phyloP scores from a whole-genome alignment of 2,329 filamentous ascomycete genomes.

The Fusarium odoratissimum region DNA sequence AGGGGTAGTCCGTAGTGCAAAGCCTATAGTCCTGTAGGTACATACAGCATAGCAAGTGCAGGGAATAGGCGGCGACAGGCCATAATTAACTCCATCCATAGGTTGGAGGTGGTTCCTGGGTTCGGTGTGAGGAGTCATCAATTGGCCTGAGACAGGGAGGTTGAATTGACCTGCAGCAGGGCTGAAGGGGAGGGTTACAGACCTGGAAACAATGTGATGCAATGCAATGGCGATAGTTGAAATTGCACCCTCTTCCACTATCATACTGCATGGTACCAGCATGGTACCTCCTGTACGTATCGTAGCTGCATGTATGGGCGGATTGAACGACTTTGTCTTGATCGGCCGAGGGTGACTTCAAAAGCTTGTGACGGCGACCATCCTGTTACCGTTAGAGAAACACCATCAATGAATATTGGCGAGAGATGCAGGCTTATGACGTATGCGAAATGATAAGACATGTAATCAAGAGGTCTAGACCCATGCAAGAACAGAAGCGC shows the following conservation, averaged over 20 bases:
- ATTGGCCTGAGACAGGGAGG: constrained; percentile 40
- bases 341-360: constrained; percentile 17
- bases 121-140: constrained; percentile 45
- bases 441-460: background rate
- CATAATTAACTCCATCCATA: constrained; percentile 12
- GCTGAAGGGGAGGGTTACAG: constrained; percentile 43
- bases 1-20: constrained; percentile 5
- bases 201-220: constrained; percentile 16
- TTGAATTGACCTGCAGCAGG: constrained; percentile 45
- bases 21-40: constrained; percentile 1
- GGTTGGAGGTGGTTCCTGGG: constrained; percentile 34
- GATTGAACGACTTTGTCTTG: background rate
- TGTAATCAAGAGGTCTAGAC: constrained; percentile 6
- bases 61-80: constrained; percentile 16
- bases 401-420: background rate
- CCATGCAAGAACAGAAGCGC: background rate
- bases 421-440: constrained; percentile 3
- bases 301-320: constrained; percentile 14
- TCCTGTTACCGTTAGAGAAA: constrained; percentile 9
- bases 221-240: constrained; percentile 27
- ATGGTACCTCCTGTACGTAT: background rate
- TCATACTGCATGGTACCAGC: background rate
- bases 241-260: constrained; percentile 2
- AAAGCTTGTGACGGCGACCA: constrained; percentile 19
- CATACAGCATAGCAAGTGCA: background rate